phyloP scores from a whole-genome alignment of 2,329 filamentous ascomycete genomes.

The Nemania diffusa region DNA sequence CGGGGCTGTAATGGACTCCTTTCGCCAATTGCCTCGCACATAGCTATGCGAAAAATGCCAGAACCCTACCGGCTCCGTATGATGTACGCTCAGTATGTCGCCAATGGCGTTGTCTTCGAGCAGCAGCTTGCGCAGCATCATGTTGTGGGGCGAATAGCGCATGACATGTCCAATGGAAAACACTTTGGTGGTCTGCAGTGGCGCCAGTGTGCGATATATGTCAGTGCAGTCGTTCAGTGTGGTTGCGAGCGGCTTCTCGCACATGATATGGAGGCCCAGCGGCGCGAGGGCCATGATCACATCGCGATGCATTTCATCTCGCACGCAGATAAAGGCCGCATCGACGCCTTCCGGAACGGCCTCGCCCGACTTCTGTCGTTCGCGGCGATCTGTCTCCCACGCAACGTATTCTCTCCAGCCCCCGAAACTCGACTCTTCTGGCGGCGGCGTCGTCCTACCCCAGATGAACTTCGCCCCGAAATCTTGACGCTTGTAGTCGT shows the following conservation, averaged over 20 bases:
- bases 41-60: slow-evolving; percentile 96
- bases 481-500: slow-evolving; percentile 76
- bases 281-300: slow-evolving; percentile 79
- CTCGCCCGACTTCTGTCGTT: slow-evolving; percentile 61
- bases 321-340: slow-evolving; percentile 72
- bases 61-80: slow-evolving; percentile 94
- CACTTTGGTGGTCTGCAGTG: slow-evolving; percentile 57
- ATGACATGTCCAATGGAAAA: slow-evolving; percentile 96
- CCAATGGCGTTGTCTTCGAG: slow-evolving; percentile 81
- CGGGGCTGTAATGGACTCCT: slow-evolving; percentile 78
- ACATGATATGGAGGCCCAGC: slow-evolving; percentile 83
- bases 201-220: slow-evolving; percentile 71
- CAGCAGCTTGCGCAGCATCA: slow-evolving; percentile 81
- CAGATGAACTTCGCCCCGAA: slow-evolving; percentile 81
- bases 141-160: slow-evolving; percentile 92
- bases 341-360: slow-evolving; percentile 66
- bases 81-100: slow-evolving; percentile 85
- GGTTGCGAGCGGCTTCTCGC: slow-evolving; percentile 92
- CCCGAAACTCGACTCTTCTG: slow-evolving; percentile 74
- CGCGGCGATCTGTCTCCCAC: slow-evolving; percentile 74
- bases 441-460: slow-evolving; percentile 61
- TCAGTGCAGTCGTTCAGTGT: slow-evolving; percentile 79
- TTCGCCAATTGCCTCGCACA: slow-evolving; percentile 94
- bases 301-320: slow-evolving; percentile 88
- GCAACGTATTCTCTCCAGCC: slow-evolving; percentile 80